Evolutionary conservation across 768 basidiomycete species (phyloP).

Genomic region (Dictyophora rubrovolvata): DNA sequence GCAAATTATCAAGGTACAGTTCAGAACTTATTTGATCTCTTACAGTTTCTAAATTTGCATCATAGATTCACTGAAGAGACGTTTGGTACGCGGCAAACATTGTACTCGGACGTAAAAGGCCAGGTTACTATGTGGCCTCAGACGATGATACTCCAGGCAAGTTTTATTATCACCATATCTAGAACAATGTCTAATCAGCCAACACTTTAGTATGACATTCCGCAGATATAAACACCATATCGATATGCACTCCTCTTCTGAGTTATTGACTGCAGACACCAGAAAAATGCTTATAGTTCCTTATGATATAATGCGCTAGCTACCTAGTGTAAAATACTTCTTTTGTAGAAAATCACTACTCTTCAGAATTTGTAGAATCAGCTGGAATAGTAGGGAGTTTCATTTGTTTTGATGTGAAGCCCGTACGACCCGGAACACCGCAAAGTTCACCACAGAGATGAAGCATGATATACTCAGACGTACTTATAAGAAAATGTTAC

Average conservation of each 20-base stretch:
- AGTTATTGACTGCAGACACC: background rate
- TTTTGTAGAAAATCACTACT: too few relatives aligned
- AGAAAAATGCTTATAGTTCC: background rate
- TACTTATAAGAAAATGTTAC: too few relatives aligned
- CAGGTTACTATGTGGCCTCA: slow-evolving; percentile 54
- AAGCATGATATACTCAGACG: background rate
- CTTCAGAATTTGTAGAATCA: background rate
- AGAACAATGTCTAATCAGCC: background rate
- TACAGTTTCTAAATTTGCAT: background rate
- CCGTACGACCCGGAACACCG: slow-evolving; percentile 7
- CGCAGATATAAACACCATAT: background rate
- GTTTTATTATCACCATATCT: background rate
- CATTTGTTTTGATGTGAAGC: background rate
- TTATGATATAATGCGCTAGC: background rate
- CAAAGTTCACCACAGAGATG: background rate
- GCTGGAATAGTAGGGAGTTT: background rate
- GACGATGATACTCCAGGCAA: slow-evolving; percentile 43
- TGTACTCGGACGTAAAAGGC: slow-evolving; percentile 46
- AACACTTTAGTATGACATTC: background rate
- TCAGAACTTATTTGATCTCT: background rate
- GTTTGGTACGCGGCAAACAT: slow-evolving; percentile 37
- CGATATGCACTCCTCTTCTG: background rate
- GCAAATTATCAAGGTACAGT: slow-evolving; percentile 43
- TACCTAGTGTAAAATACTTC: too few relatives aligned
- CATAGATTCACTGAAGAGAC: slow-evolving; percentile 39